phyloP scores from a whole-genome alignment of 2,329 filamentous ascomycete genomes.

The Pezicula neosporulosa region DNA sequence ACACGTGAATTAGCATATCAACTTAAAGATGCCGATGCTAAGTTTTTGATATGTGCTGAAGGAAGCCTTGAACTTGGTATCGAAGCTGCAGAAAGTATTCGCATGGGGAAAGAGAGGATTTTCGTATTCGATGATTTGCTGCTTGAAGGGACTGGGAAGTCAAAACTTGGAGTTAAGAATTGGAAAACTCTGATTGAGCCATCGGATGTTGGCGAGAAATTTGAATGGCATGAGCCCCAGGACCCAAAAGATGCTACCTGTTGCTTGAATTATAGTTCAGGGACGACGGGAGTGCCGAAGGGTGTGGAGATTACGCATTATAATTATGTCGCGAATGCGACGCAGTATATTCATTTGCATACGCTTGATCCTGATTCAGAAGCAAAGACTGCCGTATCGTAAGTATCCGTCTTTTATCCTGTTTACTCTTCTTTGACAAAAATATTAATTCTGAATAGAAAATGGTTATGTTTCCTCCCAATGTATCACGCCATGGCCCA shows the following conservation, averaged over 20 bases:
- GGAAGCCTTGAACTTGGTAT: slow-evolving; percentile 58
- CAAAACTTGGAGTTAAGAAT: slow-evolving; percentile 44
- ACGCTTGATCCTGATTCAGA: slow-evolving; percentile 12
- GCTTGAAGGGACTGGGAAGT: slow-evolving; percentile 36
- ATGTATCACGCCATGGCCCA: slow-evolving; percentile 76
- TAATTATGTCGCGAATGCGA: slow-evolving; percentile 70
- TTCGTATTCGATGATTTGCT: slow-evolving; percentile 63
- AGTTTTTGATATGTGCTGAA: slow-evolving; percentile 63
- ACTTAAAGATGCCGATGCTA: slow-evolving; percentile 66
- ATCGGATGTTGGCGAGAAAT: slow-evolving; percentile 48
- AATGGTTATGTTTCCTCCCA: slow-evolving; percentile 21
- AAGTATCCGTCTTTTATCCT: background rate
- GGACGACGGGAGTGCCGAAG: slow-evolving; percentile 80
- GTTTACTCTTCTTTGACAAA: background rate
- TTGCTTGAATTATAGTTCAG: slow-evolving; percentile 69
- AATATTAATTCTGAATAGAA: slow-evolving; percentile 9
- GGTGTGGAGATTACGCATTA: slow-evolving; percentile 78
- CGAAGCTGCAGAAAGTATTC: slow-evolving; percentile 58
- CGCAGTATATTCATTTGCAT: slow-evolving; percentile 35
- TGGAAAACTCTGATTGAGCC: slow-evolving; percentile 61
- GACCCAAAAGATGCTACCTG: slow-evolving; percentile 25
- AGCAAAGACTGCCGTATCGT: background rate
- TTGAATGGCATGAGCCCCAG: slow-evolving; percentile 52
- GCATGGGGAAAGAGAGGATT: slow-evolving; percentile 50
- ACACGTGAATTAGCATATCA: slow-evolving; percentile 72